Evolutionary conservation across 2,329 filamentous ascomycete genomes (phyloP).

Genomic region (Clonostachys solani): DNA sequence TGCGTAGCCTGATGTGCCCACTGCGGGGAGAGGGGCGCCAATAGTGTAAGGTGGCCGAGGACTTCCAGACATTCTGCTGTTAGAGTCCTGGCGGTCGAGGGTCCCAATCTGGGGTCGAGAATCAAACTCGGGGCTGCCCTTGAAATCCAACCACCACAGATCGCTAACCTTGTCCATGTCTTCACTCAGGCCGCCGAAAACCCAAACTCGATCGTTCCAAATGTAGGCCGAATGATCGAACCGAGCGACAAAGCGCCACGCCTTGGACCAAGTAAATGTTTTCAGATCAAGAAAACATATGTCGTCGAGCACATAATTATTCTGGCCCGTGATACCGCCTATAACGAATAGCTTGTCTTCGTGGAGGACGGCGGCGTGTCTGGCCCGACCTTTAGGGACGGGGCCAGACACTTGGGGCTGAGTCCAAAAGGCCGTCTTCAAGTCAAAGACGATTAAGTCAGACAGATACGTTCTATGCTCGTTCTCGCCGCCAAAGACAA

Average conservation of each 20-base stretch:
- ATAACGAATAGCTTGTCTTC: conserved; percentile 96
- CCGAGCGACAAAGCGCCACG: conserved; percentile 90
- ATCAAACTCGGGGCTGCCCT: conserved; percentile 82
- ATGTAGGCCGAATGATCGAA: conserved; percentile 96
- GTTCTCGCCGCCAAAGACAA: conserved; percentile 97
- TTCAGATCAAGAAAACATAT: conserved; percentile 96
- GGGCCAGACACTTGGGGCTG: conserved; percentile 83
- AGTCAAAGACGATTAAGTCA: conserved; percentile 92
- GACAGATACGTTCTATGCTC: conserved; percentile 94
- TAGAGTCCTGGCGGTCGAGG: conserved; percentile 40
- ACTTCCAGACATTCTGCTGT: conserved; percentile 35
- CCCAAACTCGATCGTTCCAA: conserved; percentile 89
- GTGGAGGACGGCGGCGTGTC: conserved; percentile 90
- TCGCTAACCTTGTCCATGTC: conserved; percentile 97
- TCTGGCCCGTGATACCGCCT: conserved; percentile 90
- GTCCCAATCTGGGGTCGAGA: conserved; percentile 55
- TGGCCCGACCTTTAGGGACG: conserved; percentile 82
- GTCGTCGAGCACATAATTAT: conserved; percentile 89
- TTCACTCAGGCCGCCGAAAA: conserved; percentile 89
- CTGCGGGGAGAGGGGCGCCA: conserved; percentile 40
- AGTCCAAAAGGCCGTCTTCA: conserved; percentile 92
- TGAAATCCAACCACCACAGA: conserved; percentile 95
- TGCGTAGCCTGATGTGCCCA: conserved; percentile 60
- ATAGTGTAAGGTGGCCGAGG: conserved; percentile 49
- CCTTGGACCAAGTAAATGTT: conserved; percentile 95